phyloP scores from a whole-genome alignment of 78 protist species.

The Dictyostelium firmibasis region DNA sequence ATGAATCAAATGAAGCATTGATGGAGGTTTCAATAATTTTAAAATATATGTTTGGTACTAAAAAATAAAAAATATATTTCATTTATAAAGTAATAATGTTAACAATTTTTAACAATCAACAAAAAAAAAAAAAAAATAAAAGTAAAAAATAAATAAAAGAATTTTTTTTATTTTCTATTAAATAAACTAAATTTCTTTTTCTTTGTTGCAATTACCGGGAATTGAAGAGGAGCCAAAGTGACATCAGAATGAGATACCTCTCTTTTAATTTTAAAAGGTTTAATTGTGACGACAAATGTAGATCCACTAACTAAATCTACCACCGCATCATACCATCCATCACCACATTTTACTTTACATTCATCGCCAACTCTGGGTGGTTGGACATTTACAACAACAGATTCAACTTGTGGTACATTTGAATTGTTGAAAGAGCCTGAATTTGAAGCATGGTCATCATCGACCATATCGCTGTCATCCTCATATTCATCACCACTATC shows the following conservation, averaged over 20 bases:
- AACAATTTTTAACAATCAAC: background rate
- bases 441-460: background rate
- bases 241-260: slow-evolving; percentile 77
- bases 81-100: no score
- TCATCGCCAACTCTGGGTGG: slow-evolving; percentile 67
- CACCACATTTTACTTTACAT: slow-evolving; percentile 77
- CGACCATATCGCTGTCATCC: background rate
- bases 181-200: slow-evolving; percentile 53
- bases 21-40: slow-evolving; percentile 68
- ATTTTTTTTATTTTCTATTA: background rate
- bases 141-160: no score
- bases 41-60: slow-evolving; percentile 55
- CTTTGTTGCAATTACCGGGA: slow-evolving; percentile 50
- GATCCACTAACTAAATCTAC: slow-evolving; percentile 62
- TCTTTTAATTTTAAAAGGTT: slow-evolving; percentile 72
- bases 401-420: slow-evolving; percentile 62
- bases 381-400: slow-evolving; percentile 64
- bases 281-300: slow-evolving; percentile 65
- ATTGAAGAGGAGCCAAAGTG: slow-evolving; percentile 67
- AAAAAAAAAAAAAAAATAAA: background rate
- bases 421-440: background rate
- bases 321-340: slow-evolving; percentile 66
- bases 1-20: slow-evolving; percentile 76
- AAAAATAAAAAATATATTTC: background rate
- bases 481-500: background rate